A percentile compares a stretch with the other conserved stretches of the same genome.
Evolutionary conservation across 306 rosid species (phyloP).

Genomic region (Cucurbita moschata): DNA sequence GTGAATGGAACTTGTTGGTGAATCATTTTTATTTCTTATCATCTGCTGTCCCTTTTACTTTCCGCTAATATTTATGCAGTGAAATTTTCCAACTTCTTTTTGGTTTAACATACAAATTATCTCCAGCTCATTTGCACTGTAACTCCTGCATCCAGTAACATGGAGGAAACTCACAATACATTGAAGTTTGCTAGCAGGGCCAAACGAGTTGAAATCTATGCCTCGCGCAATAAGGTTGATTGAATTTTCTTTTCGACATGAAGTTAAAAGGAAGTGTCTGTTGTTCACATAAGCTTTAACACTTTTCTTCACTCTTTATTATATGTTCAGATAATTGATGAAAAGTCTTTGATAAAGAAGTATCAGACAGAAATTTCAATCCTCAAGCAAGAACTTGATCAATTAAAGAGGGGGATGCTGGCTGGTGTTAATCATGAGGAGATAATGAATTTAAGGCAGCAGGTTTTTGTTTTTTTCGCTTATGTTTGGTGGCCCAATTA

Average conservation of each 20-base stretch:
- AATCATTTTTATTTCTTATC: not conserved
- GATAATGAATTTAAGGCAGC: conserved; percentile 67
- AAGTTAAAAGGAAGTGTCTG: not conserved
- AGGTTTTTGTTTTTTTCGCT: conserved; percentile 37
- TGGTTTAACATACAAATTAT: conserved; percentile 12
- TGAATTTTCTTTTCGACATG: conserved; percentile 5
- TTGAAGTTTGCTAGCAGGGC: conserved; percentile 99
- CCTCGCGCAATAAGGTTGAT: conserved; percentile 86
- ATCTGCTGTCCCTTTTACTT: not conserved
- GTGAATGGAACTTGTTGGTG: not conserved
- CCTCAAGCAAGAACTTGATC: conserved; percentile 94
- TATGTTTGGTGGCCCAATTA: not conserved
- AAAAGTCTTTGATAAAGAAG: conserved; percentile 90
- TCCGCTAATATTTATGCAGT: not conserved
- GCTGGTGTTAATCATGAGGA: conserved; percentile 87
- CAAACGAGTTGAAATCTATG: conserved; percentile 90
- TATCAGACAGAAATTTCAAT: conserved; percentile 89
- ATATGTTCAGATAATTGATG: conserved; percentile 77
- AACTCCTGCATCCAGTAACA: conserved; percentile 95
- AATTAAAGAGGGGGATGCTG: conserved; percentile 64
- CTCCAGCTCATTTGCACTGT: conserved; percentile 95
- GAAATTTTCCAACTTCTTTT: conserved; percentile 1
- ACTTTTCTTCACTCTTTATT: conserved; percentile 6
- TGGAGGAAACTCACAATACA: conserved; percentile 99
- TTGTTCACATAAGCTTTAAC: not conserved